phyloP scores from a whole-genome alignment of 768 basidiomycete genomes.

The Lentinus tigrinus region DNA sequence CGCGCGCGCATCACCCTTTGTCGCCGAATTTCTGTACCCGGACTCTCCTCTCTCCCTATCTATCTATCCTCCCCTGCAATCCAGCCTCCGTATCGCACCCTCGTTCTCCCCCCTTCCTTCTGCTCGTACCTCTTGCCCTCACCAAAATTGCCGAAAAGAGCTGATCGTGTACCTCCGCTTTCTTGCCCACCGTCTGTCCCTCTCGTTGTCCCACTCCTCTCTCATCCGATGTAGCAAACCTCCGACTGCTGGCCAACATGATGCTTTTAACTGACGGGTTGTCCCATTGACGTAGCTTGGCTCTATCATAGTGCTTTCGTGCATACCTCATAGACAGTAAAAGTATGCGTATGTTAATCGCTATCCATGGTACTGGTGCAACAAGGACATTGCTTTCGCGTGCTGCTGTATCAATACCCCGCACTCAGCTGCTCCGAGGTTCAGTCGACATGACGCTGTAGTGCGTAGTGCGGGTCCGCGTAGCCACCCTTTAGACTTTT shows the following conservation, averaged over 20 bases:
- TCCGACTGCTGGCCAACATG: conserved; percentile 13
- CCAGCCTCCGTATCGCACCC: neutral
- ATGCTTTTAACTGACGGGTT: conserved; percentile 20
- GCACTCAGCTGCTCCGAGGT: neutral
- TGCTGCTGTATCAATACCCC: neutral
- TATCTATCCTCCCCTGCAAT: conserved; percentile 1
- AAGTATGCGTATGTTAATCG: conserved; percentile 33
- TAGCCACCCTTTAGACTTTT: neutral
- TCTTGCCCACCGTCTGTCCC: conserved; percentile 2
- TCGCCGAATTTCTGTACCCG: neutral
- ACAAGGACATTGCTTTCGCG: conserved; percentile 17
- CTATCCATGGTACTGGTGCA: conserved; percentile 20
- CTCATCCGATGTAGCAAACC: conserved; percentile 12
- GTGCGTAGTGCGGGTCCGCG: neutral
- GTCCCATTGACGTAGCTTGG: conserved; percentile 15
- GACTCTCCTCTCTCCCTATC: neutral
- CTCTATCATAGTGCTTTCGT: conserved; percentile 25
- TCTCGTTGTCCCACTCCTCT: conserved; percentile 4
- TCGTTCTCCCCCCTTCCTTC: neutral
- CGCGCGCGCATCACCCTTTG: neutral
- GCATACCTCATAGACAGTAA: conserved; percentile 32
- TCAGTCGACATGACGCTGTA: neutral
- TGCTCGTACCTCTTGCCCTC: neutral
- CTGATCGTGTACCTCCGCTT: conserved; percentile 9
- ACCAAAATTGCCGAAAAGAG: conserved; percentile 9